A percentile compares a stretch with the other conserved stretches of the same genome.
phyloP scores from a whole-genome alignment of 345 rosid genomes.

The Adansonia digitata region DNA sequence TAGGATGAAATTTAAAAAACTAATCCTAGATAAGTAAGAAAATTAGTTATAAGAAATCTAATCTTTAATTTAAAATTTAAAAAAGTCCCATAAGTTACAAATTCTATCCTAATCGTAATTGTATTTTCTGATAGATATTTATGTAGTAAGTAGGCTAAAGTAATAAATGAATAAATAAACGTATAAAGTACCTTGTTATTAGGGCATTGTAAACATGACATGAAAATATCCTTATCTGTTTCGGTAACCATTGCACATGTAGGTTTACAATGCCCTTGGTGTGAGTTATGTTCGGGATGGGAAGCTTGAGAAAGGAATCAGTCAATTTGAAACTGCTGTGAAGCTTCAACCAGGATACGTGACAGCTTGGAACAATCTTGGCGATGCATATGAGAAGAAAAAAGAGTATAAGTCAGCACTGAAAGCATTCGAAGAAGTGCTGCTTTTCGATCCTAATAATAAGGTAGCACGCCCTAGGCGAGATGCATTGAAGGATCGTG shows the following conservation, averaged over 20 bases:
- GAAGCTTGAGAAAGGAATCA: slow-evolving; percentile 80
- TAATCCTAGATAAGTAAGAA: too few relatives aligned
- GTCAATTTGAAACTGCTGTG: slow-evolving; percentile 79
- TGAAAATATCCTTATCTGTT: background rate
- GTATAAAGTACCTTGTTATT: background rate
- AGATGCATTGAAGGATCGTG: slow-evolving; percentile 66
- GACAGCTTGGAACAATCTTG: slow-evolving; percentile 98
- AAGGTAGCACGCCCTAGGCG: slow-evolving; percentile 79
- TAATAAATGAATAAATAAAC: background rate
- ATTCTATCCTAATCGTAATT: too few relatives aligned
- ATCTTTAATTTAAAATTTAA: too few relatives aligned
- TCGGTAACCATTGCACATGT: background rate
- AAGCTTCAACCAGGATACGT: slow-evolving; percentile 92
- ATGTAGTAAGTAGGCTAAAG: background rate
- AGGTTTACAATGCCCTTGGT: slow-evolving; percentile 69
- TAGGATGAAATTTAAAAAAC: too few relatives aligned
- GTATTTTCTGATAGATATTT: too few relatives aligned
- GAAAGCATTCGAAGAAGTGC: slow-evolving; percentile 89
- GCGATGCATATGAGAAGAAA: slow-evolving; percentile 92
- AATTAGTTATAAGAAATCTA: too few relatives aligned
- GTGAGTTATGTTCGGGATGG: slow-evolving; percentile 72
- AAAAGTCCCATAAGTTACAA: too few relatives aligned
- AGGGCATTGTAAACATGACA: background rate
- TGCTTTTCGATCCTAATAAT: slow-evolving; percentile 87
- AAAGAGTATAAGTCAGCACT: slow-evolving; percentile 70